Base-by-base conservation (phyloP, 108 stramenopile species). In the Asterionellopsis glacialis region DNA sequence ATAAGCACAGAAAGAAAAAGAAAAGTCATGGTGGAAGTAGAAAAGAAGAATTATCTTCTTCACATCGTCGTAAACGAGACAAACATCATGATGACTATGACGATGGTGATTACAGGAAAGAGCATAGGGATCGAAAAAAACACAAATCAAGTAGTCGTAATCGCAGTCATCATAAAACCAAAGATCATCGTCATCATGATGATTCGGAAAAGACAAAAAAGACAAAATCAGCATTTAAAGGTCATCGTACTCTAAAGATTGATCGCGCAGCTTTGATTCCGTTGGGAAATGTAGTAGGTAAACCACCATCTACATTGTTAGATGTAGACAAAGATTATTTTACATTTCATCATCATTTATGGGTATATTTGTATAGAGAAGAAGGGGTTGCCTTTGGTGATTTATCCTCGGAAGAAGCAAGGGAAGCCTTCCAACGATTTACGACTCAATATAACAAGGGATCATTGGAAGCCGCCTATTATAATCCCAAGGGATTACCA, bases 331-430 rank as follows among this genome's bases (percentile, higher is more conserved):
- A 68, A 41, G 75, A 89, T 49, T 93, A 89, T 57, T 93, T 84
- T 64, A 74, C 82, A 24, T 87, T 70, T 56, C 86, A 89, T 67
- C 61, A 79, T 2, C 83, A 93, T 55, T 79, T 89, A 6, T 84
- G 82, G 67, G 73, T 89, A 0, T 93, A 81, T 47, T 65, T 93
- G 26, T 89, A 79, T 59, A 75, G 91, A 4, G 62, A 70, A 42
- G 76, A 88, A 50, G 84, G 86, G 15, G 53, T 68, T 0, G 63
- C 73, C 62, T 93, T 93, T 76, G 84, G 86, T 54, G 91, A 88
- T 58, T 45, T 93, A 21, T 74, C 79, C 0, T 56, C 79, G 4
- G 61, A 82, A 22, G 80, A 87, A 63, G 45, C 91, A 0, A 73
- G 62, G 9, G 59, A 68, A 43, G 80, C 79, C 18, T 93, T 93